Base-by-base conservation (phyloP, 75 land plant species). In the Sequoia sempervirens region DNA sequence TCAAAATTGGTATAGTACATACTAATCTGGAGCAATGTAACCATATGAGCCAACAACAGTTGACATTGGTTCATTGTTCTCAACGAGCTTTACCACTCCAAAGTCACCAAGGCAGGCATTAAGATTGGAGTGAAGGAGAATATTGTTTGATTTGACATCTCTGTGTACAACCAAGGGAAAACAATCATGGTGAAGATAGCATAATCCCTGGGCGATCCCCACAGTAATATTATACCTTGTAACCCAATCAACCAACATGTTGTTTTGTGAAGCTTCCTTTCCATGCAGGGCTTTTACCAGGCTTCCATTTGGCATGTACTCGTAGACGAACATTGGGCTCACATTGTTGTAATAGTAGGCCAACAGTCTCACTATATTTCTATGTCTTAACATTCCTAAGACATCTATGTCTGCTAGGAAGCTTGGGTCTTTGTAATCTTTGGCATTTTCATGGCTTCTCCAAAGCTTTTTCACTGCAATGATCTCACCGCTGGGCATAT, bases 131-230 rank as follows among this genome's bases (percentile, higher is more conserved):
- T 95, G 96, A 4, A 95, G 89, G 75, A 95, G 88, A 28, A 95
- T 92, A 87, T 94, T 94, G 83, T 88, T 94, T 66, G 97, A 88
- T 86, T 95, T 95, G 72, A 95, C 85, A 75, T 95, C 97, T 10
- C 96, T 85, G 84, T 94, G 97, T 80, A 95, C 91, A 10, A 95
- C 83, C 52, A 93, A 89, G 13, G 97, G 97, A 23, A 75, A 82
- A 84, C 97, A 95, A 80, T 94, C 96, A 80, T 95, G 97, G 85
- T 95, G 97, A 38, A 95, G 90, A 86, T 95, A 95, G 17, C 92
- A 87, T 10, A 95, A 85, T 30, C 97, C 97, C 70, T 91, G 91
- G 3, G 92, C 91, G 12, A 93, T 91, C 34, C 96, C 95, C 37
- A 88, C 38, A 10, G 96, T 93, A 56, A 95, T 85, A 66, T 91